Evolutionary conservation across 1,284 basidiomycete genomes (phyloP).

Genomic region (Clitocybe nebularis): DNA sequence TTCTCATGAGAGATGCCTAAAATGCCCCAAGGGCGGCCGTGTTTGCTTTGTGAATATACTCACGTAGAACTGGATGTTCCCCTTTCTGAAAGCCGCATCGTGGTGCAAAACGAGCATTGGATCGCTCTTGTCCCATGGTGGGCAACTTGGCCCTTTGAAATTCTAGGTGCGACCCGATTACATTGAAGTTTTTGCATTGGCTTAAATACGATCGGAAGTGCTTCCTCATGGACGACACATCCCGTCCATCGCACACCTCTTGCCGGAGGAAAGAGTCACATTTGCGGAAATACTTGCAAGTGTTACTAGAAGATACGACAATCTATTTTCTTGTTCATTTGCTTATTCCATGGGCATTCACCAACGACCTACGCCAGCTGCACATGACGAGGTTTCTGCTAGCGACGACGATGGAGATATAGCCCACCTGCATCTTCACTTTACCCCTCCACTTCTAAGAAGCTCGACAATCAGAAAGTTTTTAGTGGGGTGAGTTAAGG

Average conservation of each 20-base stretch:
- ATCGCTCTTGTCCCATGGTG: conserved; percentile 92
- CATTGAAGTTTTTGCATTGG: background rate
- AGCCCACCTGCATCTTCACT: conserved; percentile 88
- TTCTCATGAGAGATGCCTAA: background rate
- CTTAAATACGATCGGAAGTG: conserved; percentile 43
- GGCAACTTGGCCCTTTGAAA: conserved; percentile 95
- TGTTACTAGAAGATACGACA: conserved; percentile 79
- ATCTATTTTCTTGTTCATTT: conserved; percentile 83
- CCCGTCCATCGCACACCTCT: conserved; percentile 63
- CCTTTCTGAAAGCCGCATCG: conserved; percentile 55
- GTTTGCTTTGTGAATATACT: conserved; percentile 85
- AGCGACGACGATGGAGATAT: conserved; percentile 51
- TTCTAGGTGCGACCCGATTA: conserved; percentile 51
- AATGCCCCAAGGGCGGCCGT: conserved; percentile 42
- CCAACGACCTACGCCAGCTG: conserved; percentile 64
- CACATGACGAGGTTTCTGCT: conserved; percentile 11
- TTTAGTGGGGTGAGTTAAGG: conserved; percentile 70
- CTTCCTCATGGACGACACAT: conserved; percentile 79
- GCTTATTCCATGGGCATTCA: conserved; percentile 97
- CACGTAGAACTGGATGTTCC: conserved; percentile 57
- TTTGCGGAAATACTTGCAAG: conserved; percentile 66
- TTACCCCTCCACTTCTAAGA: conserved; percentile 83
- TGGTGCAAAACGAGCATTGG: conserved; percentile 78
- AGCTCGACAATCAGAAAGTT: conserved; percentile 88
- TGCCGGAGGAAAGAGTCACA: conserved; percentile 51